Evolutionary conservation across 148 eudicot species (phyloP).

Genomic region (Persicaria tinctoria): DNA sequence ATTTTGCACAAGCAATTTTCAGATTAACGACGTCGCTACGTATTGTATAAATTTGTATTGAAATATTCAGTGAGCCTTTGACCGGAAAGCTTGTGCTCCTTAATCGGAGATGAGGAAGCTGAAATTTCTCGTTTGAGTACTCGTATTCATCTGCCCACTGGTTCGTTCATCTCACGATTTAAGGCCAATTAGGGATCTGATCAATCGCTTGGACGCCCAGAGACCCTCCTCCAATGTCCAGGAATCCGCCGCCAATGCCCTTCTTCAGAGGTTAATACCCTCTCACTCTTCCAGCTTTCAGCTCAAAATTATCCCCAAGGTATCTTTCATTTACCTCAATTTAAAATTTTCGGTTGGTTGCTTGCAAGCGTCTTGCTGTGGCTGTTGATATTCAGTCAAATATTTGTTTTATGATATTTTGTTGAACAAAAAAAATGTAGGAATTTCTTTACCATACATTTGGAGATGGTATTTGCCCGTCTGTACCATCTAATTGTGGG

Average conservation of each 20-base stretch:
- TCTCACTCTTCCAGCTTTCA: slow-evolving; percentile 56
- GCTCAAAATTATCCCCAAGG: slow-evolving; percentile 64
- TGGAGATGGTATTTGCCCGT: not conserved
- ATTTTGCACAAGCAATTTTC: too few species aligned
- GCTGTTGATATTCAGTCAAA: not conserved
- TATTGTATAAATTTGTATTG: too few species aligned
- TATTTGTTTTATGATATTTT: too few species aligned
- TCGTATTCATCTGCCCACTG: slow-evolving; percentile 20
- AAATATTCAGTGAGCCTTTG: not conserved
- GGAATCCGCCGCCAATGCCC: slow-evolving; percentile 56
- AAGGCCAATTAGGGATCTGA: slow-evolving; percentile 33
- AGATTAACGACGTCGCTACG: too few species aligned
- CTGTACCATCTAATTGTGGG: not conserved
- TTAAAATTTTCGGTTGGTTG: not conserved
- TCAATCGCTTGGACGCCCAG: slow-evolving; percentile 42
- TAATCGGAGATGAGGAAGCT: not conserved
- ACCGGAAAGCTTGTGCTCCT: not conserved
- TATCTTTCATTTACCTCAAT: not conserved
- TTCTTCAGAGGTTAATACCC: slow-evolving; percentile 74
- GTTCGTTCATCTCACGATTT: slow-evolving; percentile 20
- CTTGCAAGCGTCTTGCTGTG: not conserved
- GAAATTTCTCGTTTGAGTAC: slow-evolving; percentile 17
- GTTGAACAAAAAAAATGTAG: not conserved
- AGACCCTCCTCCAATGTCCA: slow-evolving; percentile 40
- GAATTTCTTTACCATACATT: not conserved